Conservation (phyloP, 495 filamentous ascomycete species). For the Annulohypoxylon stygium region DNA sequence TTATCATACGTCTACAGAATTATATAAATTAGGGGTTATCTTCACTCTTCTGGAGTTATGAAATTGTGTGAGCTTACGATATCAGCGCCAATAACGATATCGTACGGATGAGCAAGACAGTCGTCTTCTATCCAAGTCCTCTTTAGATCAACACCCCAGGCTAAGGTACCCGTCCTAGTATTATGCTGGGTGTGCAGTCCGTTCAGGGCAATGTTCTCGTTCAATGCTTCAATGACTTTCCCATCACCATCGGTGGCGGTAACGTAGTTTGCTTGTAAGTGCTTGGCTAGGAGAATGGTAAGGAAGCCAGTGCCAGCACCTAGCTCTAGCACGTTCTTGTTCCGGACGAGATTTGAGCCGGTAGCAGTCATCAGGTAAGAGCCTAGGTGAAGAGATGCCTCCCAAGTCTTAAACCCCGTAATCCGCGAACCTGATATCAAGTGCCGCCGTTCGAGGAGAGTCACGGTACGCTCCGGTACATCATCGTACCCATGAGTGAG, state of each 20-base stretch:
- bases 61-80: constrained; percentile 50
- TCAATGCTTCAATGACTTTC: constrained; percentile 70
- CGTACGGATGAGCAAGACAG: constrained; percentile 43
- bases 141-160: constrained; percentile 63
- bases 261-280: constrained; percentile 71
- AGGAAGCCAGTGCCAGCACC: constrained; percentile 86
- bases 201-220: constrained; percentile 72
- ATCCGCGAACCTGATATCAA: constrained; percentile 77
- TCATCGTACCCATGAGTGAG: constrained; percentile 22
- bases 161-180: constrained; percentile 59
- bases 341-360: constrained; percentile 56
- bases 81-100: constrained; percentile 59
- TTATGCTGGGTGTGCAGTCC: constrained; percentile 54
- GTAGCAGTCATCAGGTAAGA: constrained; percentile 65
- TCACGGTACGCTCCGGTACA: constrained; percentile 54
- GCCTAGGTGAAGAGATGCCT: constrained; percentile 81
- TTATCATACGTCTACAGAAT: constrained; percentile 52
- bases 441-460: constrained; percentile 73
- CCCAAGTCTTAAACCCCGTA: constrained; percentile 88
- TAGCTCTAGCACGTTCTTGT: constrained; percentile 77
- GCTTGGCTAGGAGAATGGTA: constrained; percentile 76
- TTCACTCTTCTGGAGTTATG: not conserved
- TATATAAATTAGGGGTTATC: not conserved
- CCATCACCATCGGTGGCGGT: constrained; percentile 80
- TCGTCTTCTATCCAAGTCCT: constrained; percentile 46